A percentile compares a stretch with the other conserved stretches of the same genome.
These are phyloP conservation scores for Leccinum cinnamomeum DNA, from an alignment of 1,284 basidiomycete species.

Conservation along the genomic window DNA sequence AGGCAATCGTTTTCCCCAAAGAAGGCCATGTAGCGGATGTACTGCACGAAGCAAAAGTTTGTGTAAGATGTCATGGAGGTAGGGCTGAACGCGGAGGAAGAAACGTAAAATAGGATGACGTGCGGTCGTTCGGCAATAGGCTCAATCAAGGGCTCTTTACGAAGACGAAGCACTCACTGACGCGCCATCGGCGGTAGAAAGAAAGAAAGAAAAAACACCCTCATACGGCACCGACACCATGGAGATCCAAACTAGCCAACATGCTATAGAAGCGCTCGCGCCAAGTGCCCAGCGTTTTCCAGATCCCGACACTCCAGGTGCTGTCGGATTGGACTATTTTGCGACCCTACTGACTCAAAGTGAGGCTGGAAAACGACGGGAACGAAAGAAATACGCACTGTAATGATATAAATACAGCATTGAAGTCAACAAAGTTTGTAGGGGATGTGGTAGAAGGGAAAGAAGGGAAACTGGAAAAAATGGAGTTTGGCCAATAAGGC, in stretches of 20 bases:
- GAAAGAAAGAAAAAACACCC: slow-evolving; percentile 46
- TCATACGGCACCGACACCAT: slow-evolving; percentile 54
- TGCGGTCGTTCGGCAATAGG: slow-evolving; percentile 65
- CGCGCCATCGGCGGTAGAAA: slow-evolving; percentile 77
- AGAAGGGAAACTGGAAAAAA: slow-evolving; percentile 56
- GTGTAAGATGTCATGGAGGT: slow-evolving; percentile 75
- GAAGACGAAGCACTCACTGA: slow-evolving; percentile 58
- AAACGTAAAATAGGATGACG: slow-evolving; percentile 80
- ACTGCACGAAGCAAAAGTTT: slow-evolving; percentile 79
- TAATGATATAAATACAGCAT: slow-evolving; percentile 71
- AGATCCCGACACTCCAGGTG: slow-evolving; percentile 64
- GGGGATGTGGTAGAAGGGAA: slow-evolving; percentile 68
- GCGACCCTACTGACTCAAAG: slow-evolving; percentile 49
- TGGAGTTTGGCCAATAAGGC: too few relatives aligned
- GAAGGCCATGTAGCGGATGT: slow-evolving; percentile 72
- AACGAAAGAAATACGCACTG: slow-evolving; percentile 53
- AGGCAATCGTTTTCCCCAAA: slow-evolving; percentile 51
- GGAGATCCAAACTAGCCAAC: slow-evolving; percentile 73
- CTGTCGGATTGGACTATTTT: slow-evolving; percentile 64
- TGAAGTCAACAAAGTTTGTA: slow-evolving; percentile 84
- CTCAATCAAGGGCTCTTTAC: slow-evolving; percentile 1
- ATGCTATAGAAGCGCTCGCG: slow-evolving; percentile 75
- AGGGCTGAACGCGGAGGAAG: slow-evolving; percentile 70
- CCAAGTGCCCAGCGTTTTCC: slow-evolving; percentile 75
- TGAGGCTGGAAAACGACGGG: slow-evolving; percentile 15